Conservation (phyloP, 2,329 filamentous ascomycete species). For the Cercospora canescens region DNA sequence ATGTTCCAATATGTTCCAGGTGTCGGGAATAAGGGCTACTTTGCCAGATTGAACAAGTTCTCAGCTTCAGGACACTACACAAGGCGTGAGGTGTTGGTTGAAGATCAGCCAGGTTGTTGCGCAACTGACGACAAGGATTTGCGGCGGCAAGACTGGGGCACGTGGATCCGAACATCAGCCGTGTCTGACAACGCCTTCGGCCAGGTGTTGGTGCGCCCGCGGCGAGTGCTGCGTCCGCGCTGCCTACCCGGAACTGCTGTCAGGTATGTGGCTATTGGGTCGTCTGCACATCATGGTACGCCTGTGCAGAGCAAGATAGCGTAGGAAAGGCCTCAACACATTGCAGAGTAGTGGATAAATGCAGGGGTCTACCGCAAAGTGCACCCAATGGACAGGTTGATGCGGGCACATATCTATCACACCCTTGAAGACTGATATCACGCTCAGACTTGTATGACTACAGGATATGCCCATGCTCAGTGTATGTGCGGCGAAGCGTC, state of each 20-base stretch:
- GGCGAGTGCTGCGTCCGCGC: background rate
- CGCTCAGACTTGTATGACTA: background rate
- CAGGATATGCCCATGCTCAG: background rate
- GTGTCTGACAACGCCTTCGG: slow-evolving; percentile 10
- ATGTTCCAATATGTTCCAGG: background rate
- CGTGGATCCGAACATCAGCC: background rate
- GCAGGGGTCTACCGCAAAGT: background rate
- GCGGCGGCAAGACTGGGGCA: background rate
- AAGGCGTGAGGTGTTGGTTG: background rate
- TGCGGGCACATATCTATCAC: background rate
- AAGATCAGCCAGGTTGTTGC: background rate
- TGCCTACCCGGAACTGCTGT: background rate
- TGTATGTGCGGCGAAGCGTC: slow-evolving; percentile 2
- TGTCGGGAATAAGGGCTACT: background rate
- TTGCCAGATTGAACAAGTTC: background rate
- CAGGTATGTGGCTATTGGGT: background rate
- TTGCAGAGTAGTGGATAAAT: background rate
- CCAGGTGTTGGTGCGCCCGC: slow-evolving; percentile 12
- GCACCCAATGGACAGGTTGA: background rate
- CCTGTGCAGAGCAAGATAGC: background rate
- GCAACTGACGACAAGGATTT: background rate
- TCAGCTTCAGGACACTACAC: background rate
- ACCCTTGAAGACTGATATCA: background rate
- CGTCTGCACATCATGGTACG: slow-evolving; percentile 2
- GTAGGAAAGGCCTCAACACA: background rate